Conservation (phyloP, 2,329 filamentous ascomycete genomes). For the Bisporella sp. region DNA sequence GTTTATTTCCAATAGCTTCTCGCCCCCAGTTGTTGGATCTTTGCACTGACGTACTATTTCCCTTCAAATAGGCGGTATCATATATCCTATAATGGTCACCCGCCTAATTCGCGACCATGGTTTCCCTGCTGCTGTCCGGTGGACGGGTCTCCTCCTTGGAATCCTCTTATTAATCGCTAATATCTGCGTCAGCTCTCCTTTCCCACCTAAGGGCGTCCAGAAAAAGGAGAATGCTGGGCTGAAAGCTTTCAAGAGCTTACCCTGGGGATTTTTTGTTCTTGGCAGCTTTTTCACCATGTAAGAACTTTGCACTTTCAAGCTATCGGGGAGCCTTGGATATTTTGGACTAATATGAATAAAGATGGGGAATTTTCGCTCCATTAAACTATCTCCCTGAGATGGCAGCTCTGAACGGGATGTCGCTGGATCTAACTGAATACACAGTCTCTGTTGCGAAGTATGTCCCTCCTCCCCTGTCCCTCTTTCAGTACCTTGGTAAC, state of each 20-base stretch:
- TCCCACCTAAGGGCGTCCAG: constrained; percentile 30
- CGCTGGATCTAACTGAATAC: constrained; percentile 10
- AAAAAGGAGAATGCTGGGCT: no score
- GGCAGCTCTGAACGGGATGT: constrained; percentile 19
- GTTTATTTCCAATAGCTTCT: no score
- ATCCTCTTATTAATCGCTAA: constrained; percentile 39
- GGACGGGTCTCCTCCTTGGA: constrained; percentile 13
- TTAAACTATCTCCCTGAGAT: constrained; percentile 27
- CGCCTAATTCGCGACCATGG: constrained; percentile 25
- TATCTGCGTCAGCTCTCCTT: constrained; percentile 40
- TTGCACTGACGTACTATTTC: constrained; percentile 24
- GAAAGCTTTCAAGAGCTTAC: no score
- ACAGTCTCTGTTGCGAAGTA: constrained; percentile 5
- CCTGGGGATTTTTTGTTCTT: constrained; percentile 36
- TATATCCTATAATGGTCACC: constrained; percentile 53
- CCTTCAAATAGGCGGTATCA: constrained; percentile 39
- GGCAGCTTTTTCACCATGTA: constrained; percentile 32
- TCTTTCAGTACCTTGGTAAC: no score
- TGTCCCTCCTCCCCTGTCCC: no score
- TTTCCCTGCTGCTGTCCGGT: constrained; percentile 26
- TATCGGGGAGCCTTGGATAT: constrained; percentile 1
- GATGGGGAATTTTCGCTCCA: constrained; percentile 18
- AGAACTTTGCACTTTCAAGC: constrained; percentile 34
- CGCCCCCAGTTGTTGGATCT: no score
- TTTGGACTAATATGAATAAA: constrained; percentile 33